A percentile compares a stretch with the other conserved stretches of the same genome.
These are phyloP conservation scores for Actinomortierella wolfii DNA, from an alignment of 371 early-diverging fungal species.

Conservation along the genomic window DNA sequence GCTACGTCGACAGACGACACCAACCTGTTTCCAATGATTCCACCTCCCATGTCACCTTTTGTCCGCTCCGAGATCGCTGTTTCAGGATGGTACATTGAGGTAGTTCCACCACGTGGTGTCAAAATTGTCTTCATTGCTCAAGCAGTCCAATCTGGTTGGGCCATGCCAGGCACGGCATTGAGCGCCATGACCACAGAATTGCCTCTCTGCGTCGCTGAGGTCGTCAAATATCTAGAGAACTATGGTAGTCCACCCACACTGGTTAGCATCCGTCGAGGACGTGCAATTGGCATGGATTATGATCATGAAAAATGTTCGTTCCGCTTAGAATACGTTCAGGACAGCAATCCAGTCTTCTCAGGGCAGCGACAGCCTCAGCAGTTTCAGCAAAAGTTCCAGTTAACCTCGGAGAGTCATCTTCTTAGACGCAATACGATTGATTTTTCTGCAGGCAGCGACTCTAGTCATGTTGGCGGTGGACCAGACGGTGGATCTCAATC, in stretches of 20 bases:
- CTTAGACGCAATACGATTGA: slow-evolving; percentile 22
- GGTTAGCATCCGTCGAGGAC: slow-evolving; percentile 50
- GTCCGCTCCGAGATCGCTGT: slow-evolving; percentile 56
- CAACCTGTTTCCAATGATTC: slow-evolving; percentile 43
- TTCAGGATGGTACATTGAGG: slow-evolving; percentile 55
- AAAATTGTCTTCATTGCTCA: slow-evolving; percentile 51
- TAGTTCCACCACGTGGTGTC: slow-evolving; percentile 39
- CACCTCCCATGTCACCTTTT: slow-evolving; percentile 50
- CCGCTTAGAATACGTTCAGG: slow-evolving; percentile 58
- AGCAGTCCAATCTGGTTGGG: slow-evolving; percentile 51
- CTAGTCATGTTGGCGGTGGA: no score
- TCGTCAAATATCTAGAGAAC: slow-evolving; percentile 50
- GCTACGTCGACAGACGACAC: slow-evolving; percentile 55
- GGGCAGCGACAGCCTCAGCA: slow-evolving; percentile 20
- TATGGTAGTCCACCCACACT: slow-evolving; percentile 60
- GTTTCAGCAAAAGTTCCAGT: slow-evolving; percentile 18
- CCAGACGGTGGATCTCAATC: no score
- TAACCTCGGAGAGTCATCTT: slow-evolving; percentile 3
- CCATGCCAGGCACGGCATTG: slow-evolving; percentile 50
- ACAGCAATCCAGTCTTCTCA: slow-evolving; percentile 43
- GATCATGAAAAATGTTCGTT: slow-evolving; percentile 54
- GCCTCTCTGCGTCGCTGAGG: slow-evolving; percentile 47
- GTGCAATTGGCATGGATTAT: slow-evolving; percentile 48
- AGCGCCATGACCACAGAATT: slow-evolving; percentile 48
- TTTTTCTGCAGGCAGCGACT: not conserved